phyloP scores from a whole-genome alignment of 1,139 yeast species.

The Saccharomyces hybrid region DNA sequence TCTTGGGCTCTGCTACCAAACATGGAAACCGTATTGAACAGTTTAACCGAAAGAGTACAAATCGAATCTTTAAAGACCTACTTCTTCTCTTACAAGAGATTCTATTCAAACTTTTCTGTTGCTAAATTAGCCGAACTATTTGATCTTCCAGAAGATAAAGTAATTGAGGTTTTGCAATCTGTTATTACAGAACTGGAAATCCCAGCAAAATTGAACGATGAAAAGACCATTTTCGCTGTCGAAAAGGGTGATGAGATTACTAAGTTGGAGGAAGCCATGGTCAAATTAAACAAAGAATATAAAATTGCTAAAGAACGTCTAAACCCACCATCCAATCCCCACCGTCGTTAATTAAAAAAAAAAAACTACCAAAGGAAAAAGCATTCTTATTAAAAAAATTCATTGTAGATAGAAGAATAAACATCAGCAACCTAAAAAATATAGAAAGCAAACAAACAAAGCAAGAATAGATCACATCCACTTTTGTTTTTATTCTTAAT shows the following conservation, averaged over 20 bases:
- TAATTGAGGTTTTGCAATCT: constrained; percentile 58
- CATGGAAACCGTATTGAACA: constrained; percentile 53
- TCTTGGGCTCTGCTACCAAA: constrained; percentile 84
- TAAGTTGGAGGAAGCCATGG: constrained; percentile 81
- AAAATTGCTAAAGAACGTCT: constrained; percentile 31
- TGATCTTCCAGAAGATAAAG: constrained; percentile 50
- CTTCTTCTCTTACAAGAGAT: constrained; percentile 72
- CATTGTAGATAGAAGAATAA: background rate
- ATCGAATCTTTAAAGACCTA: constrained; percentile 86
- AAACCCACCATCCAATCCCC: constrained; percentile 15
- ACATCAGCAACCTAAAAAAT: constrained; percentile 1
- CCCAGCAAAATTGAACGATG: constrained; percentile 57
- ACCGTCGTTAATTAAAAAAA: constrained; percentile 18
- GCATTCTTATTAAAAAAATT: background rate
- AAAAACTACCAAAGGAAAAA: background rate
- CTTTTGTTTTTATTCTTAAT: background rate
- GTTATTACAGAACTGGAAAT: constrained; percentile 75
- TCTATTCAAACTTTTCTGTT: constrained; percentile 70
- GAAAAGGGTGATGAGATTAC: constrained; percentile 73
- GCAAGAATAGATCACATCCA: background rate
- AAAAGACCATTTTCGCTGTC: constrained; percentile 50
- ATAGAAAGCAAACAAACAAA: background rate
- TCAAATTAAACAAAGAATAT: constrained; percentile 77
- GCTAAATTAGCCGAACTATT: constrained; percentile 58
- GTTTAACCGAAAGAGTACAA: constrained; percentile 74